These are phyloP conservation scores for Phytopythium helicoides DNA, from an alignment of 352 stramenopile species.

Conservation along the genomic window DNA sequence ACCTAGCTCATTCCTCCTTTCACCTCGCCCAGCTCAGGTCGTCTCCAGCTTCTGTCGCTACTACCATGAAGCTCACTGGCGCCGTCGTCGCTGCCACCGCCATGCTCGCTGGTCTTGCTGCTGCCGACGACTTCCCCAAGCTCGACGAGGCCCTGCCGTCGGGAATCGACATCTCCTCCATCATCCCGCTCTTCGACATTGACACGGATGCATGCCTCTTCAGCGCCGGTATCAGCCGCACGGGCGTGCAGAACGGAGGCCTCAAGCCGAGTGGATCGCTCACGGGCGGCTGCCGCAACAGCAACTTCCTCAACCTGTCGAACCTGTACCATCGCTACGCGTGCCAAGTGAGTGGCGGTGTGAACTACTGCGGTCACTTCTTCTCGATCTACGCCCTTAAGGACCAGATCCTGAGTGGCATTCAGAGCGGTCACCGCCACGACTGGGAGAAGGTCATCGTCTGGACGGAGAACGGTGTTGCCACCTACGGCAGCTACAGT, in stretches of 20 bases:
- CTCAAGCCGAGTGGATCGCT: conserved; percentile 11
- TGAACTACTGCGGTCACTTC: conserved; percentile 12
- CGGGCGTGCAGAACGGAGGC: conserved; percentile 4
- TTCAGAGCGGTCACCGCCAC: conserved; percentile 26
- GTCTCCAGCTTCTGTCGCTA: too few relatives aligned
- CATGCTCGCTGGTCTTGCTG: not conserved
- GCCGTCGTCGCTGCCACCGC: conserved; percentile 11
- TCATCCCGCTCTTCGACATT: not conserved
- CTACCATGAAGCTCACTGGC: conserved; percentile 2
- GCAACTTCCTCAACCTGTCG: conserved; percentile 12
- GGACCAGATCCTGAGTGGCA: conserved; percentile 2
- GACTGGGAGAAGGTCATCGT: conserved; percentile 43
- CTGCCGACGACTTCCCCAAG: conserved; percentile 11
- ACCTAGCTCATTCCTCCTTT: too few relatives aligned
- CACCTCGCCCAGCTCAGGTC: too few relatives aligned
- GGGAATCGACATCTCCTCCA: conserved; percentile 9
- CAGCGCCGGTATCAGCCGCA: conserved; percentile 8
- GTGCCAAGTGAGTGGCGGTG: conserved; percentile 1
- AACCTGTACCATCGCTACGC: conserved; percentile 17
- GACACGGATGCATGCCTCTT: conserved; percentile 22
- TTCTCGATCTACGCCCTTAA: conserved; percentile 10
- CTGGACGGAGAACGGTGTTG: conserved; percentile 18
- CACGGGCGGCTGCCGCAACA: conserved; percentile 10
- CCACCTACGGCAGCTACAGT: conserved; percentile 3
- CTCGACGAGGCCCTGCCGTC: conserved; percentile 17